Evolutionary conservation across 1,284 basidiomycete genomes (phyloP).

Genomic region (Boletus smithii): DNA sequence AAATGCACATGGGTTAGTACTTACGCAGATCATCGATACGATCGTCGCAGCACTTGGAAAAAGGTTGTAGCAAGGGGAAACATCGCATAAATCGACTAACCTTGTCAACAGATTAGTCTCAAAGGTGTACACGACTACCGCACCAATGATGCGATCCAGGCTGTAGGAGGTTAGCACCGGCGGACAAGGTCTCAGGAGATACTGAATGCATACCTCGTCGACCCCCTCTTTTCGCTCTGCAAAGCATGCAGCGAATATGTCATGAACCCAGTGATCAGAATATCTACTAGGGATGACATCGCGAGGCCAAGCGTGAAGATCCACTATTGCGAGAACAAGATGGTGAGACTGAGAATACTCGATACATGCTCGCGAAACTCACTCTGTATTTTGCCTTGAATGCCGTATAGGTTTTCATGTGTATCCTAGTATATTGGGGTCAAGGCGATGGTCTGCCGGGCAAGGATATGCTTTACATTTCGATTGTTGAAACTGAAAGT

Average conservation of each 20-base stretch:
- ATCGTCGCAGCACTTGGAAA: slow-evolving; percentile 42
- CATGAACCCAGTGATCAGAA: slow-evolving; percentile 46
- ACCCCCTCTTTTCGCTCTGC: slow-evolving; percentile 34
- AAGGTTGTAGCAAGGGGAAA: not conserved
- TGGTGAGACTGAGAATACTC: not conserved
- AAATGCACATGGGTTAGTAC: slow-evolving; percentile 19
- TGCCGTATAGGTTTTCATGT: slow-evolving; percentile 16
- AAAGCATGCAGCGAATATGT: slow-evolving; percentile 44
- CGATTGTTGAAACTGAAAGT: slow-evolving; percentile 35
- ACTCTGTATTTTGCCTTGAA: slow-evolving; percentile 30
- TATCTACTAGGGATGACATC: slow-evolving; percentile 45
- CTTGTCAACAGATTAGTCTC: slow-evolving; percentile 52
- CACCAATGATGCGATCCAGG: slow-evolving; percentile 46
- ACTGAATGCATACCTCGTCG: slow-evolving; percentile 16
- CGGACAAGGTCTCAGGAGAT: not conserved
- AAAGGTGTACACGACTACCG: slow-evolving; percentile 49
- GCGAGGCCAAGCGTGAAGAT: slow-evolving; percentile 51
- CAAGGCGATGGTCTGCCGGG: not conserved
- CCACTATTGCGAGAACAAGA: slow-evolving; percentile 35
- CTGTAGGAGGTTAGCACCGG: slow-evolving; percentile 25
- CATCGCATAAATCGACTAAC: slow-evolving; percentile 26
- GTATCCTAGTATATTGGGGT: slow-evolving; percentile 24
- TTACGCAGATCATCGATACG: slow-evolving; percentile 48
- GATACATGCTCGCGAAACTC: not conserved
- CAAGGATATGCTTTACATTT: slow-evolving; percentile 35